Base-by-base conservation (phyloP, 2,329 filamentous ascomycete species). In the Penicillium sp. region DNA sequence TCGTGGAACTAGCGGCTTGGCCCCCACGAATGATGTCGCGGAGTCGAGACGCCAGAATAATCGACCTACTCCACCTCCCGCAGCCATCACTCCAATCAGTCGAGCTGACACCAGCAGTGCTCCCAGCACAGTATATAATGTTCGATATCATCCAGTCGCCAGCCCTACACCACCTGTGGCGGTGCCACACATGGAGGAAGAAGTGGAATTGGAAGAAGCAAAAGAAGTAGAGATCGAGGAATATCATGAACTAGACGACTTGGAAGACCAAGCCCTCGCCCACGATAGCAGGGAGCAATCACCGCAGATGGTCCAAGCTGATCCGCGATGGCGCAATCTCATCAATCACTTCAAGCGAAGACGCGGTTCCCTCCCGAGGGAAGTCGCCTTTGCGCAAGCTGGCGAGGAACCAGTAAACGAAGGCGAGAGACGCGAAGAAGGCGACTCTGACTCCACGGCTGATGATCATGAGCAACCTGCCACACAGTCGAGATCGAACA, bases 91-190 rank as follows among this genome's bases (percentile, higher is more conserved):
- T 11, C 84, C 85, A 1, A 73, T 86, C 35, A 86, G 82, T 64
- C 76, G 84, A 59, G 79, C 81, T 20, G 84, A 87, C 62, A 85
- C 83, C 1, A 81, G 80, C 6, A 87, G 84, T 68, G 83, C 83
- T 8, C 81, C 81, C 25, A 87, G 84, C 58, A 87, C 85, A 1
- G 81, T 86, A 4, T 87, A 88, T 65, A 81, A 83, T 49, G 81
- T 88, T 27, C 81, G 82, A 27, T 85, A 87, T 64, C 82, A 86
- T 63, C 78, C 82, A 14, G 75, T 82, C 8, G 73, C 74, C 15
- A 80, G 78, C 48, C 75, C 76, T 54, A 81, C 77, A 37, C 79
- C 71, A 48, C 72, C 74, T 2, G 69, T 71, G n/a, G 61, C 62
- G 15, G 71, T 74, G 58, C 68, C 67, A 18, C 65, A 71, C 27